phyloP scores from a whole-genome alignment of 768 basidiomycete species.

The Pleurotus citrinopileatus region DNA sequence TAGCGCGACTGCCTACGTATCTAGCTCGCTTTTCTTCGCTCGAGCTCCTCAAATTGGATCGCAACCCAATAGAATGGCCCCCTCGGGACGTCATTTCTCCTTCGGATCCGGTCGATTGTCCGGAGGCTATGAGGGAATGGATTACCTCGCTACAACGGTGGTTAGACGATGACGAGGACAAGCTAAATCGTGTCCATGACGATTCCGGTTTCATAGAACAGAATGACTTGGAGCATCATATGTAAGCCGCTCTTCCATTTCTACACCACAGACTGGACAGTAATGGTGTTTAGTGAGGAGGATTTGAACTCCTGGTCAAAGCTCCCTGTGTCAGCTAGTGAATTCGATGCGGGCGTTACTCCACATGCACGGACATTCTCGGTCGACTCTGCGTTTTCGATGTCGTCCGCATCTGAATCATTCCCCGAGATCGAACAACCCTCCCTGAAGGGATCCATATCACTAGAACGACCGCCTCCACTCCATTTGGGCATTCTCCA shows the following conservation, averaged over 20 bases:
- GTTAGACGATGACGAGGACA: constrained; percentile 55
- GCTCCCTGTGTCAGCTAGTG: constrained; percentile 27
- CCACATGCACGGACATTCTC: constrained; percentile 63
- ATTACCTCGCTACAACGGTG: constrained; percentile 69
- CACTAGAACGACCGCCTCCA: constrained; percentile 42
- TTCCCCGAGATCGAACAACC: constrained; percentile 23
- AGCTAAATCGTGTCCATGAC: constrained; percentile 42
- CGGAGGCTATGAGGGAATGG: constrained; percentile 66
- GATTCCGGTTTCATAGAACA: constrained; percentile 51
- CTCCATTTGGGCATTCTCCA: constrained; percentile 45
- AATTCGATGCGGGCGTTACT: constrained; percentile 33
- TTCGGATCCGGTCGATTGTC: constrained; percentile 37
- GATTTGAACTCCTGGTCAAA: constrained; percentile 40
- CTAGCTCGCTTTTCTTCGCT: constrained; percentile 69
- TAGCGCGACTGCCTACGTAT: constrained; percentile 77
- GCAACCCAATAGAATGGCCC: constrained; percentile 95
- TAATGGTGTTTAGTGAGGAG: constrained; percentile 30
- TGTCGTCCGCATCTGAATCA: constrained; percentile 44
- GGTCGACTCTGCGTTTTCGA: constrained; percentile 53
- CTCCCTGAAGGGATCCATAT: constrained; percentile 18
- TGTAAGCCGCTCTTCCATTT: constrained; percentile 24
- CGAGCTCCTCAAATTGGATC: constrained; percentile 80
- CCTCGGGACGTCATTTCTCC: constrained; percentile 54
- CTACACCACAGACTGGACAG: constrained; percentile 7
- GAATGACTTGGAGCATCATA: constrained; percentile 39